Conservation (phyloP, 139 green algal genomes). For the Chlamydomonas eustigma region DNA sequence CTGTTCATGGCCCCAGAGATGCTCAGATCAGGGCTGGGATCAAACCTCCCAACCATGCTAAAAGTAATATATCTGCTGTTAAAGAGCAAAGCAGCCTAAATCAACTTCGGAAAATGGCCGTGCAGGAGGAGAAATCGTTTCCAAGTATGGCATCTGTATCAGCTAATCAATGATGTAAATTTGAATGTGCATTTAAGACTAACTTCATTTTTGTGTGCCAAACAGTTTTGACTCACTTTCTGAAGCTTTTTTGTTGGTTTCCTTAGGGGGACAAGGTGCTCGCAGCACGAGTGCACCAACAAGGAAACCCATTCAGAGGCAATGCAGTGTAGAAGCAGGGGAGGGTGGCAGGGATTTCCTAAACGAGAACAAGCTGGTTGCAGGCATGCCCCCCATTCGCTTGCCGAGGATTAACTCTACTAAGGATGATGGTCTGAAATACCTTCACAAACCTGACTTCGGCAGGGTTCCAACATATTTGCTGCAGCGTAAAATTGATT, state of each 20-base stretch:
- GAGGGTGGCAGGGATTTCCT: slow-evolving; percentile 40
- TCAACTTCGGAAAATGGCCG: slow-evolving; percentile 32
- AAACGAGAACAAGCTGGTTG: slow-evolving; percentile 40
- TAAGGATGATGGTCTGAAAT: background rate
- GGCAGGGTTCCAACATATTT: slow-evolving; percentile 55
- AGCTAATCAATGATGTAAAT: too few relatives aligned
- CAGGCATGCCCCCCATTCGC: slow-evolving; percentile 18
- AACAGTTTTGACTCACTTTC: too few relatives aligned
- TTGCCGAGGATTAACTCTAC: background rate
- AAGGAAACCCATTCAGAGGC: slow-evolving; percentile 1
- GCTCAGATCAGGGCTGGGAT: slow-evolving; percentile 43
- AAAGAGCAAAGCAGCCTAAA: slow-evolving; percentile 52
- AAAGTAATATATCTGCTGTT: slow-evolving; percentile 46
- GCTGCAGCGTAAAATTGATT: slow-evolving; percentile 56
- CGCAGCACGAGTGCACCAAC: slow-evolving; percentile 25
- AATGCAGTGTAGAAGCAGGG: background rate
- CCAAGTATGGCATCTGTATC: too few relatives aligned
- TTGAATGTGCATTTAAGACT: too few relatives aligned
- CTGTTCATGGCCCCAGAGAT: slow-evolving; percentile 48
- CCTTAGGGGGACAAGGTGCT: background rate
- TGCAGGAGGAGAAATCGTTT: background rate
- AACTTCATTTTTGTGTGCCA: too few relatives aligned
- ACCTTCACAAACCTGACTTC: slow-evolving; percentile 43
- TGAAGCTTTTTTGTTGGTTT: too few relatives aligned
- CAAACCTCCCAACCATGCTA: slow-evolving; percentile 50